Evolutionary conservation across 257 asterid species (phyloP).

Genomic region (Capsicum chinense): DNA sequence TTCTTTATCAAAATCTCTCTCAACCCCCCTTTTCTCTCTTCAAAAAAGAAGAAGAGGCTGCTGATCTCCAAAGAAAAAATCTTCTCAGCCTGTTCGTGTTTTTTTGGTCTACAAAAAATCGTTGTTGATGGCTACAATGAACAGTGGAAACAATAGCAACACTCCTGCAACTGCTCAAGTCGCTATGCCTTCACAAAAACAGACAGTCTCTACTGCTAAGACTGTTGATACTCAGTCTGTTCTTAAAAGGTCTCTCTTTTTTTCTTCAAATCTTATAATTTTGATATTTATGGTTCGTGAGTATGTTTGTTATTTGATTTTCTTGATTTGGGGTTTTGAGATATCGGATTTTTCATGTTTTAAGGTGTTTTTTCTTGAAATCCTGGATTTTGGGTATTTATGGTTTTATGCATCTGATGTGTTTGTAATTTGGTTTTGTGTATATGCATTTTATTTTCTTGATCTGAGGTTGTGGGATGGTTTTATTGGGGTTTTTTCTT

Average conservation of each 20-base stretch:
- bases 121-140: constrained; percentile 57
- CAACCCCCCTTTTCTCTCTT: background rate
- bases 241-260: constrained; percentile 40
- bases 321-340: background rate
- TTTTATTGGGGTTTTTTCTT: too few species aligned
- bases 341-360: too few species aligned
- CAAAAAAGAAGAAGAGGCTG: background rate
- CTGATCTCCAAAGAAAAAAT: background rate
- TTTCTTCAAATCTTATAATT: background rate
- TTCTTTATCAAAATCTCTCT: background rate
- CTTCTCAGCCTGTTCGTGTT: background rate
- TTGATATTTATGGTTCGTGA: background rate
- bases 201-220: constrained; percentile 40
- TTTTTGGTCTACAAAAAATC: background rate
- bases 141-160: constrained; percentile 60
- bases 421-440: background rate
- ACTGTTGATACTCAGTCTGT: constrained; percentile 43
- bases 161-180: constrained; percentile 38
- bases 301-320: background rate
- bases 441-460: background rate
- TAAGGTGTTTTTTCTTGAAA: constrained; percentile 23
- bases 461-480: background rate
- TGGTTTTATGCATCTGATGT: too few species aligned
- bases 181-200: constrained; percentile 37
- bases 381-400: background rate